Evolutionary conservation across 192 early-diverging fungal genomes (phyloP), one percentile per base, ranked within the genome.

Genomic region (Coemansia guatemalensis): DNA sequence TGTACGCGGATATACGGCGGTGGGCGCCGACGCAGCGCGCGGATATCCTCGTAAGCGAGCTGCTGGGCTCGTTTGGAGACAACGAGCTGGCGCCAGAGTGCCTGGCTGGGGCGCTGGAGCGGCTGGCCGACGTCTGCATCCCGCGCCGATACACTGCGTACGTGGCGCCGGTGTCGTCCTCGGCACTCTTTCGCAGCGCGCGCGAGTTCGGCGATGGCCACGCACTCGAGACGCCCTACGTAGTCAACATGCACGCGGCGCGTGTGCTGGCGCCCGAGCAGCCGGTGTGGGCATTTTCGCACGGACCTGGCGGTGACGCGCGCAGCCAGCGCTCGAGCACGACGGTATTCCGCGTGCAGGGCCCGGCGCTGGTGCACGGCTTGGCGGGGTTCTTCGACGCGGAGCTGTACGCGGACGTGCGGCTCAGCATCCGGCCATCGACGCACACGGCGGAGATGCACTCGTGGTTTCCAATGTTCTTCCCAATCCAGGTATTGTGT

Each of bases 1-100:
- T 94, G 8, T 90, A 90, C 67, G 86, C 86, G 2, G 97, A 99
- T 48, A 98, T 99, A 93, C 88, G 97, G 30, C 79, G 80, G 47
- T 95, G 89, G 91, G 79, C 72, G 24, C 76, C 88, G 1, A 82
- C 87, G 1, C 86, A 89, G 63, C 83, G 88, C 71, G 87, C 87
- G 12, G 95, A 99, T 77, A 94, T 99, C 59, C 71, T 99, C 25
- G 92, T 98, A 11, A 93, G 91, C 61, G 97, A 99, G 79, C 85
- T 99, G 22, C 81, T 99, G 32, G 97, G 97, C 7, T 96, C 95
- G 1, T 93, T 99, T 84, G 97, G 96, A 54, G 97, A 99, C 77
- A 99, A 99, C 76, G 96, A 99, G 71, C 86, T 99, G 18, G 95
- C 97, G n/a, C 97, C 97, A 8, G 97, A 99, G 74, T 99, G 95